Percentiles rank a stretch among this genome's conserved stretches.
phyloP scores from a whole-genome alignment of 2,329 filamentous ascomycete genomes.

The Diaporthe longicolla region DNA sequence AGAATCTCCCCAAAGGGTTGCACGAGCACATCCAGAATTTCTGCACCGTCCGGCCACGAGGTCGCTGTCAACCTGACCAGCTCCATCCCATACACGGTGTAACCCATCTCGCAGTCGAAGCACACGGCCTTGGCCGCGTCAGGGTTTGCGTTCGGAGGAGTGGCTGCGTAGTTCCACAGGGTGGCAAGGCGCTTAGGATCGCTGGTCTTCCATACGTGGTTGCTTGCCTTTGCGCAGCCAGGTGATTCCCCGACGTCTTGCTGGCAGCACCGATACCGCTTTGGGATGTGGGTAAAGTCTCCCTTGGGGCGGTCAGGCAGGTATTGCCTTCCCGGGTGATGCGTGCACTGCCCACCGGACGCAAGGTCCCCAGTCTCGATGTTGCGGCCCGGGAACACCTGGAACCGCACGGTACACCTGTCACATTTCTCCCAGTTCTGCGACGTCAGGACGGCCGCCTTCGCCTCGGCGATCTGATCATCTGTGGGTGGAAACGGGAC shows the following conservation, averaged over 20 bases:
- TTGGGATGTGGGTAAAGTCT: slow-evolving; percentile 69
- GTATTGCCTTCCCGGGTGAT: slow-evolving; percentile 83
- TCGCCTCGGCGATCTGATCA: slow-evolving; percentile 76
- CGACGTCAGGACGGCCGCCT: slow-evolving; percentile 74
- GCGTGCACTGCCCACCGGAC: slow-evolving; percentile 81
- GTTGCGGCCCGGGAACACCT: slow-evolving; percentile 90
- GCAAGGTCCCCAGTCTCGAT: slow-evolving; percentile 82
- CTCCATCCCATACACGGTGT: slow-evolving; percentile 89
- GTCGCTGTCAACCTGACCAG: slow-evolving; percentile 91
- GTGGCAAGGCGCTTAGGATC: slow-evolving; percentile 82
- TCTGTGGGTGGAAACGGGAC: slow-evolving; percentile 76
- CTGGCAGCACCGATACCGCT: slow-evolving; percentile 84
- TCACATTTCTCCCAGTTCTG: slow-evolving; percentile 91
- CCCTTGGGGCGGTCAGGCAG: slow-evolving; percentile 70
- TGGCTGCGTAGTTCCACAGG: slow-evolving; percentile 84
- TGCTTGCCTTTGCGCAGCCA: slow-evolving; percentile 79
- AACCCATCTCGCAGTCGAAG: slow-evolving; percentile 98
- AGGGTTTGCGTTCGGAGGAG: slow-evolving; percentile 74
- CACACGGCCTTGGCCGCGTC: slow-evolving; percentile 75
- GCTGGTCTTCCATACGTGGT: slow-evolving; percentile 90
- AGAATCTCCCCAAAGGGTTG: slow-evolving; percentile 86
- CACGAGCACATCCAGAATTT: slow-evolving; percentile 87
- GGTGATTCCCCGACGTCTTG: slow-evolving; percentile 78
- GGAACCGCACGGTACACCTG: slow-evolving; percentile 87
- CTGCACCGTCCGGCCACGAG: slow-evolving; percentile 83